phyloP scores from a whole-genome alignment of 345 rosid genomes.

The Pseudoturritis turrita region DNA sequence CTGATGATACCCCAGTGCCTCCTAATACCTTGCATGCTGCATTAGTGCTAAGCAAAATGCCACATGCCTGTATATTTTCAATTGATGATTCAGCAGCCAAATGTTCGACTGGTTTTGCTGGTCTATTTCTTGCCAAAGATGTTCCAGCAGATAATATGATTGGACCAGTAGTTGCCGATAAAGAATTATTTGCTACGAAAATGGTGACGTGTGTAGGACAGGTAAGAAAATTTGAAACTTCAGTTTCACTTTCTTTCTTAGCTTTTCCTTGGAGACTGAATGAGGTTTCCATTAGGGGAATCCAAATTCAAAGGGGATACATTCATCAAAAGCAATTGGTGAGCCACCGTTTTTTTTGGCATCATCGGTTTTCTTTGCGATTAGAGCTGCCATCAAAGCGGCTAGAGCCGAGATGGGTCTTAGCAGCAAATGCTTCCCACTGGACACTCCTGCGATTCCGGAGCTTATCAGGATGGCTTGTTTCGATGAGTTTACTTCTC shows the following conservation, averaged over 20 bases:
- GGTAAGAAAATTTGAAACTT: conserved; percentile 35
- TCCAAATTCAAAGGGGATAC: too few species aligned
- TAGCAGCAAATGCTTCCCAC: too few species aligned
- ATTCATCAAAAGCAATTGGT: too few species aligned
- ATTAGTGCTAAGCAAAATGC: conserved; percentile 73
- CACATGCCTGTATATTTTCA: conserved; percentile 78
- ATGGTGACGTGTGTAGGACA: conserved; percentile 96
- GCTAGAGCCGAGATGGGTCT: too few species aligned
- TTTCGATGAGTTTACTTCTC: too few species aligned
- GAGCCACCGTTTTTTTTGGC: too few species aligned
- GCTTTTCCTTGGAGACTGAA: neutral
- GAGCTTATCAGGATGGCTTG: too few species aligned
- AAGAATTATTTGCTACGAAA: conserved; percentile 81
- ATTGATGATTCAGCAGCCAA: conserved; percentile 67
- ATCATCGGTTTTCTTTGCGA: too few species aligned
- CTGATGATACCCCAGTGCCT: conserved; percentile 79
- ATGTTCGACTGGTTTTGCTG: conserved; percentile 72
- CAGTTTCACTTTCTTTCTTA: neutral
- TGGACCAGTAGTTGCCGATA: conserved; percentile 69
- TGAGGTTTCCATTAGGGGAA: too few species aligned
- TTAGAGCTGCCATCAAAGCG: too few species aligned
- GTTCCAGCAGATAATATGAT: conserved; percentile 69
- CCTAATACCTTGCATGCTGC: conserved; percentile 82
- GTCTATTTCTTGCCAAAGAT: conserved; percentile 78
- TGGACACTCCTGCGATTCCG: too few species aligned